Base-by-base conservation (phyloP, 192 early-diverging fungal species). In the Endogone sp. region DNA sequence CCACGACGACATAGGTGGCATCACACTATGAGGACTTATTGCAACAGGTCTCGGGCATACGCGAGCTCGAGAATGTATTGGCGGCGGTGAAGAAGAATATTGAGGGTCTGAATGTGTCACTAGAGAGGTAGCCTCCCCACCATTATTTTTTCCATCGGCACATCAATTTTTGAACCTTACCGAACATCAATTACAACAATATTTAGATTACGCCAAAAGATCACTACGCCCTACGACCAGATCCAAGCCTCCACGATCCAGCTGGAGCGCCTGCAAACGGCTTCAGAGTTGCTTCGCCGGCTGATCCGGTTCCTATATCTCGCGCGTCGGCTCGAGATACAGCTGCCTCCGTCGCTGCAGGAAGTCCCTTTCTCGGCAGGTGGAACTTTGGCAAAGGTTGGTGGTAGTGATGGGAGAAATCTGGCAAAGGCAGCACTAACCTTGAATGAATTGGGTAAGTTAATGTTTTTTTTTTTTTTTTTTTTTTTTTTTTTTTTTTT, bases 1-100 rank as follows among this genome's bases (percentile, higher is more conserved):
- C 61, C 22, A 20, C 24, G 29, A 8, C 28, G 23, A n/a, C 29
- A 58, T 81, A 92, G 90, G 89, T 92, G 3, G 79, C 86, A 3
- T 70, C 71, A 2, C 81, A 92, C 62, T 89, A 91, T 64, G 88
- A 91, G 70, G 89, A 83, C 60, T 72, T 92, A 3, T 63, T 92
- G 28, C 78, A 83, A 11, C 89, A 92, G 74, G 86, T 88, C 10
- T 81, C 86, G 29, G 88, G 87, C 10, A 82, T 91, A 21, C 80
- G 84, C 54, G 76, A 84, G n/a, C 68, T 92, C 32, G 88, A 90
- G 31, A 73, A 65, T 2, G 71, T 81, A 0, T 67, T 92, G 30
- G 63, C 67, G 22, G 79, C 77, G 6, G 85, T 91, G 9, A 79
- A 85, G 65, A 68, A 78, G 23, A 80, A 82, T 56, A 78, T 91